Conservation (phyloP, 306 rosid species). For the Leucaena leucocephala region DNA sequence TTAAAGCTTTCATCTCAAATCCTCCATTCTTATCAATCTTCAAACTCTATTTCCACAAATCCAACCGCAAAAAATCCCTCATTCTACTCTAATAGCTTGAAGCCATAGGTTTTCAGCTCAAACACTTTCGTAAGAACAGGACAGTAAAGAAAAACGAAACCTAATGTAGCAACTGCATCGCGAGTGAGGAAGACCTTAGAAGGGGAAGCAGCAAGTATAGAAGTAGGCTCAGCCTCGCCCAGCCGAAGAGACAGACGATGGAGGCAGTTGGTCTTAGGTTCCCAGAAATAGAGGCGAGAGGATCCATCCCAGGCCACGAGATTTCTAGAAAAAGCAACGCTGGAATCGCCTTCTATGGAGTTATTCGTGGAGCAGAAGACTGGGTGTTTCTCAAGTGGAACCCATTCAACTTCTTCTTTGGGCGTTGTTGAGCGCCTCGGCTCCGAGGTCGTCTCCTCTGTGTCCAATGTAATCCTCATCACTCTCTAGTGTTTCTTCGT, state of each 20-base stretch:
- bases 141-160: not conserved
- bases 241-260: conserved; percentile 80
- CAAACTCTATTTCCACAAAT: not conserved
- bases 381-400: conserved; percentile 74
- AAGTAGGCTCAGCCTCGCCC: conserved; percentile 84
- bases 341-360: conserved; percentile 7
- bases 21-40: not conserved
- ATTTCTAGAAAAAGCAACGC: conserved; percentile 42
- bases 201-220: conserved; percentile 80
- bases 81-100: not conserved
- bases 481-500: not conserved
- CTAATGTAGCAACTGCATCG: not conserved
- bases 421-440: conserved; percentile 58
- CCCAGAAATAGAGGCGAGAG: conserved; percentile 91
- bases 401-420: conserved; percentile 75
- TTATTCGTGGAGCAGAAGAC: conserved; percentile 52
- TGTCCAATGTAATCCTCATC: conserved; percentile 61
- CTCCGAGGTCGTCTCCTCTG: conserved; percentile 45
- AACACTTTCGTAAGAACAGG: not conserved
- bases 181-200: conserved; percentile 58
- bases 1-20: not conserved
- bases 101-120: not conserved
- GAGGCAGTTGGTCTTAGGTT: conserved; percentile 50
- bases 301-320: conserved; percentile 83
- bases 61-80: not conserved